These are phyloP conservation scores for Kalanchoe fedtschenkoi DNA, from an alignment of 164 flowering plant genomes.

Conservation along the genomic window DNA sequence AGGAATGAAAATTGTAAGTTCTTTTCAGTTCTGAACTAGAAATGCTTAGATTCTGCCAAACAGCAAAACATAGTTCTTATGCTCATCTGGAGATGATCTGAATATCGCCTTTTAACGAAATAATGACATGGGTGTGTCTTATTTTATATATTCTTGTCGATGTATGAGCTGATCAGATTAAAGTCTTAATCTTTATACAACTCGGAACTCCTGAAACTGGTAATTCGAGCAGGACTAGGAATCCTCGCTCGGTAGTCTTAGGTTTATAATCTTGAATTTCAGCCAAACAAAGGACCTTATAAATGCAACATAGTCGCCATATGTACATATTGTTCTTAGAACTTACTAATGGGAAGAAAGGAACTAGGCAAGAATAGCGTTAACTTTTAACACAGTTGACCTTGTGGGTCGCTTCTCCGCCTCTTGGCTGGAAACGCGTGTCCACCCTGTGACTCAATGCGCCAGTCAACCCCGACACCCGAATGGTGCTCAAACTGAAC, in stretches of 20 bases:
- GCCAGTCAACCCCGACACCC: not conserved
- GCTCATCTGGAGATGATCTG: too few relatives aligned
- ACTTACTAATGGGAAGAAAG: not conserved
- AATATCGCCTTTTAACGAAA: too few relatives aligned
- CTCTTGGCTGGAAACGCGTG: constrained; percentile 5
- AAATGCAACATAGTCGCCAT: not conserved
- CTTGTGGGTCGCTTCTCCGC: not conserved
- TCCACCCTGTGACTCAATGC: constrained; percentile 6
- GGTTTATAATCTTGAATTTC: not conserved
- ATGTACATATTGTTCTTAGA: not conserved
- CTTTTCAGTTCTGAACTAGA: too few relatives aligned
- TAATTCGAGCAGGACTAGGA: too few relatives aligned
- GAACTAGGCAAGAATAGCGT: not conserved
- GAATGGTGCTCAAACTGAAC: not conserved
- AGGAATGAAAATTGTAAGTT: too few relatives aligned
- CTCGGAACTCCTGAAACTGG: too few relatives aligned
- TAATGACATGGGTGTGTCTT: too few relatives aligned
- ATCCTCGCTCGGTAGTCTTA: not conserved
- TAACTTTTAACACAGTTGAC: constrained; percentile 7
- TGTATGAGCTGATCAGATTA: too few relatives aligned
- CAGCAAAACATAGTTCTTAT: too few relatives aligned
- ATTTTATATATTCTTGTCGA: too few relatives aligned
- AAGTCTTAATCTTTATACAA: too few relatives aligned
- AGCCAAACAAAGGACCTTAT: not conserved
- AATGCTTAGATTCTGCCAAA: too few relatives aligned